A percentile compares a stretch with the other conserved stretches of the same genome.
Conservation (phyloP, 805 yeast genomes). For the Nakazawaea populi region DNA sequence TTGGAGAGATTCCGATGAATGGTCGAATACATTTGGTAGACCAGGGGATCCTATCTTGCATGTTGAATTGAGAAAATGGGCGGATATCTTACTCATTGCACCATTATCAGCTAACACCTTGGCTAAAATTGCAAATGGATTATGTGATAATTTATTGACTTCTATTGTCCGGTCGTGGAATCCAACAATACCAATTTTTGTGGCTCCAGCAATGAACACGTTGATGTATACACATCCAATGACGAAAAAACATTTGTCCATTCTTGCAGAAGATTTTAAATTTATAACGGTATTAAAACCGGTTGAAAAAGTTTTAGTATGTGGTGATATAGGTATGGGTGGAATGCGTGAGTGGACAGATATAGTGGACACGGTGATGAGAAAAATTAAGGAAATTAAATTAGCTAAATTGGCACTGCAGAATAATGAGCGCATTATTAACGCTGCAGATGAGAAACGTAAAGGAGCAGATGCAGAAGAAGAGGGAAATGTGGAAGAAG, state of each 20-base stretch:
- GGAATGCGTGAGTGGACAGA: constrained; percentile 99
- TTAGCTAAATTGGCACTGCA: constrained; percentile 16
- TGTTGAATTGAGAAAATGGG: constrained; percentile 94
- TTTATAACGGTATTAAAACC: constrained; percentile 94
- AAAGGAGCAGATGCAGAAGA: constrained; percentile 43
- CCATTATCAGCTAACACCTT: constrained; percentile 92
- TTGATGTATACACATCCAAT: constrained; percentile 86
- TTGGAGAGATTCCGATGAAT: constrained; percentile 94
- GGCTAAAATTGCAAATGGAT: constrained; percentile 82
- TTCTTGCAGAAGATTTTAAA: constrained; percentile 84
- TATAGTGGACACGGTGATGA: constrained; percentile 77
- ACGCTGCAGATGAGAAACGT: constrained; percentile 44
- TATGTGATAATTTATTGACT: constrained; percentile 88
- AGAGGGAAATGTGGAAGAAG: constrained; percentile 34
- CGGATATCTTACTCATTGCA: constrained; percentile 88
- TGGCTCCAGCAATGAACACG: constrained; percentile 96
- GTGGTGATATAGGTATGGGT: constrained; percentile 99
- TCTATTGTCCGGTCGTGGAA: constrained; percentile 95
- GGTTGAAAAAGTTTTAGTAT: constrained; percentile 88
- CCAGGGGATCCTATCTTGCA: constrained; percentile 96
- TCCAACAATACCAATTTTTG: constrained; percentile 76
- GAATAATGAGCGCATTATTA: constrained; percentile 34
- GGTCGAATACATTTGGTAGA: constrained; percentile 52
- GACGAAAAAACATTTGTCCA: constrained; percentile 74
- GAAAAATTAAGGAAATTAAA: constrained; percentile 56